Evolutionary conservation across 495 filamentous ascomycete species (phyloP).

Genomic region (Elasticomyces elasticus): DNA sequence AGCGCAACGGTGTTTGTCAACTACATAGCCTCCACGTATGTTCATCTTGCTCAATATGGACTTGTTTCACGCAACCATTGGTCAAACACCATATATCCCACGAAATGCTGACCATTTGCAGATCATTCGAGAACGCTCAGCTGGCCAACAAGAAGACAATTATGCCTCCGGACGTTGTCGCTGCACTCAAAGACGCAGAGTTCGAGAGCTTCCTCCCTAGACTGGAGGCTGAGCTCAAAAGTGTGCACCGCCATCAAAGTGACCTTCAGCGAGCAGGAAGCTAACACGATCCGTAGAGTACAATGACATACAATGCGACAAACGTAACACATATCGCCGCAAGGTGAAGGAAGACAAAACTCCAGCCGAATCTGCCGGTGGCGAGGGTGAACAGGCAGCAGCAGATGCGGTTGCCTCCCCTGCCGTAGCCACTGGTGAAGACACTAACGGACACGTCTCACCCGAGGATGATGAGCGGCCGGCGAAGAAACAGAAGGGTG

Average conservation of each 20-base stretch:
- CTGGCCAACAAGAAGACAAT: conserved; percentile 72
- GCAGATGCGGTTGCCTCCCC: conserved; percentile 2
- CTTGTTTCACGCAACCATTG: background rate
- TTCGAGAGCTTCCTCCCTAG: conserved; percentile 63
- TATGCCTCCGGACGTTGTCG: conserved; percentile 70
- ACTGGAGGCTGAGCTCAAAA: conserved; percentile 52
- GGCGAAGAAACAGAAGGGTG: conserved; percentile 27
- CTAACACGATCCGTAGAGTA: conserved; percentile 30
- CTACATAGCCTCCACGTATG: conserved; percentile 76
- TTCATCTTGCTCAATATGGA: conserved; percentile 10
- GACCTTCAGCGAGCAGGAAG: background rate
- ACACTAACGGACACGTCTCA: conserved; percentile 2
- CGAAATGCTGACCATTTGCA: no score
- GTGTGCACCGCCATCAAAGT: conserved; percentile 28
- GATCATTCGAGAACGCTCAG: conserved; percentile 66
- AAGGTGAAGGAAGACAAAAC: conserved; percentile 44
- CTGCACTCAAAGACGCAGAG: conserved; percentile 72
- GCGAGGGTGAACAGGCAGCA: conserved; percentile 27
- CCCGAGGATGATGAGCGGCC: conserved; percentile 18
- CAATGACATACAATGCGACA: conserved; percentile 54
- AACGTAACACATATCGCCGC: conserved; percentile 47
- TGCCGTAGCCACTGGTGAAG: conserved; percentile 18
- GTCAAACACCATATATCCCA: no score
- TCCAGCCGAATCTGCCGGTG: conserved; percentile 18
- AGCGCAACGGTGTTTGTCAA: conserved; percentile 90